These are phyloP conservation scores for Wallacemonas rigidus DNA, from an alignment of 208 protist species.

Conservation along the genomic window DNA sequence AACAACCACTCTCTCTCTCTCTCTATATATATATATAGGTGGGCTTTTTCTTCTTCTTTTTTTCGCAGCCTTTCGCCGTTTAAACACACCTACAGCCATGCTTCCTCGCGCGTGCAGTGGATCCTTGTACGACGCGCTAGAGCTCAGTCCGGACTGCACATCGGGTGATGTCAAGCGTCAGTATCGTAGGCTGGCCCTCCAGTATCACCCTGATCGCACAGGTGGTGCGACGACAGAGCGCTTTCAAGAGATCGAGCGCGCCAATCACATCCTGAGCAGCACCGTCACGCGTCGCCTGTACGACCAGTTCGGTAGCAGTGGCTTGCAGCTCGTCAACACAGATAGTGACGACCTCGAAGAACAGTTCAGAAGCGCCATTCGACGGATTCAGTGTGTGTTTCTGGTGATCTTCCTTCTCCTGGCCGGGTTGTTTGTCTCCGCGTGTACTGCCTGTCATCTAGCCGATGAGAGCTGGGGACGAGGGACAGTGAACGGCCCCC, in stretches of 20 bases:
- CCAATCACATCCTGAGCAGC: conserved; percentile 97
- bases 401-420: conserved; percentile 3
- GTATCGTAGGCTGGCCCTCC: conserved; percentile 85
- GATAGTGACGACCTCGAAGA: conserved; percentile 29
- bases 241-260: conserved; percentile 93
- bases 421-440: conserved; percentile 7
- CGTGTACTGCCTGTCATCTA: conserved; percentile 10
- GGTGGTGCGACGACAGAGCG: conserved; percentile 62
- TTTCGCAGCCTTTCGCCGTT: too few relatives aligned
- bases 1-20: too few relatives aligned
- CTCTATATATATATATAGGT: too few relatives aligned
- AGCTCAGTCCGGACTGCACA: conserved; percentile 49
- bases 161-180: conserved; percentile 76
- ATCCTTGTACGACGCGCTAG: conserved; percentile 78
- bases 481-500: conserved; percentile 4
- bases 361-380: conserved; percentile 24
- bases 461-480: conserved; percentile 14
- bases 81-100: conserved; percentile 23
- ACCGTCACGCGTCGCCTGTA: conserved; percentile 95
- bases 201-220: conserved; percentile 91
- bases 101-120: conserved; percentile 46
- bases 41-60: too few relatives aligned
- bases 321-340: conserved; percentile 81
- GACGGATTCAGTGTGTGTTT: conserved; percentile 13
- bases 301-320: conserved; percentile 95